phyloP scores from a whole-genome alignment of 1,284 basidiomycete genomes.

The Naganishia albida region DNA sequence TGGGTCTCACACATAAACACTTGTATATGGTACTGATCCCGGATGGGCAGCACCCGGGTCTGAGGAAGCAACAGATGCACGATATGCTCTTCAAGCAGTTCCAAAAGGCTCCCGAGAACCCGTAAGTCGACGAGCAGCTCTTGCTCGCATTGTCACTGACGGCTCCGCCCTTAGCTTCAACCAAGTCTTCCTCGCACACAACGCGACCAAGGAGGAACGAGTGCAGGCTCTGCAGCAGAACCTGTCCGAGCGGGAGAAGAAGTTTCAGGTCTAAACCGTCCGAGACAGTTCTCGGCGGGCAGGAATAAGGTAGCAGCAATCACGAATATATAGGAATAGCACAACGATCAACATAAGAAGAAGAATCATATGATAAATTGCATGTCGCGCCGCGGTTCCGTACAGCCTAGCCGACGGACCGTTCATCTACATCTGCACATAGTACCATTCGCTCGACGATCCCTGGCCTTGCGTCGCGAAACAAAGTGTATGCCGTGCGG shows the following conservation, averaged over 20 bases:
- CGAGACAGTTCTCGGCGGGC: conserved; percentile 10
- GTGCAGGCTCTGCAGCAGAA: conserved; percentile 66
- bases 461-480: conserved; percentile 23
- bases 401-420: no score
- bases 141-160: neutral
- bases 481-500: conserved; percentile 22
- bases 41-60: conserved; percentile 48
- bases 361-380: no score
- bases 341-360: no score
- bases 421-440: conserved; percentile 23
- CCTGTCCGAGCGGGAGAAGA: conserved; percentile 39
- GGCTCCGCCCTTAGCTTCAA: conserved; percentile 64
- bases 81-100: conserved; percentile 54
- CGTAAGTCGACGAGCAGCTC: conserved; percentile 36
- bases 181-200: conserved; percentile 73
- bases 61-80: conserved; percentile 53
- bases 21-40: neutral
- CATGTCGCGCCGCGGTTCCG: no score
- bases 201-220: conserved; percentile 79
- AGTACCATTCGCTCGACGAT: conserved; percentile 21
- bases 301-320: no score
- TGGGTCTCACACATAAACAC: conserved; percentile 35
- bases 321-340: no score
- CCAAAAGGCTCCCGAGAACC: conserved; percentile 54
- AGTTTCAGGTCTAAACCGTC: conserved; percentile 19